Evolutionary conservation across 169 alveolate genomes (phyloP).

Genomic region (Amoebophrya sp.): DNA sequence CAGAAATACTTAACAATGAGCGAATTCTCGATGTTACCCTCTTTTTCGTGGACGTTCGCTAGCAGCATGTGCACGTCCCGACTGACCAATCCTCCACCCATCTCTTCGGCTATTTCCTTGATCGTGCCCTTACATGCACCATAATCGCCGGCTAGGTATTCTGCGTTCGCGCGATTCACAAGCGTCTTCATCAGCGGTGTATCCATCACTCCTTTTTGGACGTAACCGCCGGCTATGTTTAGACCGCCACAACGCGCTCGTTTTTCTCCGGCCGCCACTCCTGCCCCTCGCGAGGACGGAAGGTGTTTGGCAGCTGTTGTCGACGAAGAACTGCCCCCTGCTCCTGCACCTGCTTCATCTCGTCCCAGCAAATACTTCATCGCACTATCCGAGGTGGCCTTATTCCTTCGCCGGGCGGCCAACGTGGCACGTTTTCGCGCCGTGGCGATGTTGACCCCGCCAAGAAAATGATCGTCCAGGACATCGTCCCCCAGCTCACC

Average conservation of each 20-base stretch:
- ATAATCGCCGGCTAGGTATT: neutral
- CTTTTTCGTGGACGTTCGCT: conserved; percentile 18
- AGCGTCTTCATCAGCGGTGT: neutral
- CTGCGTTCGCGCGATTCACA: neutral
- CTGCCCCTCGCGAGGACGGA: no score
- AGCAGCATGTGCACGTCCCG: conserved; percentile 18
- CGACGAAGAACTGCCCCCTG: no score
- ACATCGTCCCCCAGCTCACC: neutral
- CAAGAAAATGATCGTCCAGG: neutral
- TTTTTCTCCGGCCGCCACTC: no score
- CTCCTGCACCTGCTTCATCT: no score
- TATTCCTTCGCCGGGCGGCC: neutral
- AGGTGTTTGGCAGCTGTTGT: no score
- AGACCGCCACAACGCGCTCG: no score
- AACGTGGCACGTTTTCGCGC: neutral
- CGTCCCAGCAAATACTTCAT: no score
- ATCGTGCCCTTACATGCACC: neutral
- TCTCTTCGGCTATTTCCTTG: neutral
- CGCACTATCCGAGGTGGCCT: no score
- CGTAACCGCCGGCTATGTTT: no score
- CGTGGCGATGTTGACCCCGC: neutral
- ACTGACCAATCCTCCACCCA: neutral
- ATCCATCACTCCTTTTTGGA: neutral
- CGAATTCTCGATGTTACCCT: neutral
- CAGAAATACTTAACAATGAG: neutral